Base-by-base conservation (phyloP, 2,329 filamentous ascomycete genomes). In the Microsporum audouinii region DNA sequence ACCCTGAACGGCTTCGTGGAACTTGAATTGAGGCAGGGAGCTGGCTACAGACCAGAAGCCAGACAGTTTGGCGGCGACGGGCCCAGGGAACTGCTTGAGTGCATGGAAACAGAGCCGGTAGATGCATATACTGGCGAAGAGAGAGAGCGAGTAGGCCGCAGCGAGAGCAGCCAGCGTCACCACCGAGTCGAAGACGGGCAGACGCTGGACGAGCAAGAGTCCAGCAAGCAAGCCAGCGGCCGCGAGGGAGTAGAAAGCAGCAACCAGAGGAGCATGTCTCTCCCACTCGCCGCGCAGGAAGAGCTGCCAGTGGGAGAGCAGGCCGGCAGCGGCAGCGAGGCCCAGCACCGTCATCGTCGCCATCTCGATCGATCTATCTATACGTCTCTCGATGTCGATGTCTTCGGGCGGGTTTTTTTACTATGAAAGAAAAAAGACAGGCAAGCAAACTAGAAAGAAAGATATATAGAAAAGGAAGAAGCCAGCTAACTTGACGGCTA, bases 91-190 rank as follows among this genome's bases (percentile, higher is more conserved):
- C 2, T 58, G 57, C 10, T 43, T 61, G 1, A 71, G 64, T 3
- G 66, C 64, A 47, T 71, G 70, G 36, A 69, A 69, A 7, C 67
- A 67, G 2, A 59, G 53, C 33, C 70, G 67, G 58, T 71, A 72
- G 6, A 68, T 14, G 3, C 64, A 17, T 38, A 71, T 71, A 59
- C 68, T 70, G 3, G 27, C 34, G 38, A 58, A 62, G 7, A 62
- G 47, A 6, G 31, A 33, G 17, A 53, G 49, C 12, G 12, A n/a
- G 5, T 51, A 61, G 31, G 33, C 14, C 1, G 43, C 57, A 6
- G 17, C 27, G 6, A 59, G 31, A 5, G 17, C 41, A 12, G 58
- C 31, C 31, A 53, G 14, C 23, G 41, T 51, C 10, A 14, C 31
- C n/a, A 47, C 17, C 23, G 47, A 43, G 27, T 60, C 58, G 36